These are phyloP conservation scores for Globomyces pollinis-pini DNA, from an alignment of 192 early-diverging fungal genomes.

Conservation along the genomic window DNA sequence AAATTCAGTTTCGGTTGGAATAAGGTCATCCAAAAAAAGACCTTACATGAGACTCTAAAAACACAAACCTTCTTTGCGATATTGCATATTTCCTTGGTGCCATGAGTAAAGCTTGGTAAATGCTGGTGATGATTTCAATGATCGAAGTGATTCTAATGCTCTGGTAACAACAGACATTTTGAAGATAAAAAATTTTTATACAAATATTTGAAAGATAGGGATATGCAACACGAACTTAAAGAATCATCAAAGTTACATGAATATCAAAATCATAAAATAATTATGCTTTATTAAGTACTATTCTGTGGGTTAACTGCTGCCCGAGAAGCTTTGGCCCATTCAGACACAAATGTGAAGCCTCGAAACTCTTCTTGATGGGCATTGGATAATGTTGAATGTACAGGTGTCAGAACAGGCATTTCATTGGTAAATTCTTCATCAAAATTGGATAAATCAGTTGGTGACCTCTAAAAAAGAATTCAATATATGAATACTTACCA, in stretches of 20 bases:
- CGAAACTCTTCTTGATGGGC: constrained; percentile 90
- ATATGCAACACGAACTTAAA: background rate
- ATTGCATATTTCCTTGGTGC: constrained; percentile 26
- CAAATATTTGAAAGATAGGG: background rate
- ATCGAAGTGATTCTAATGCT: background rate
- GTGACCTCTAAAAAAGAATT: constrained; percentile 43
- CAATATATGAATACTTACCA: constrained; percentile 48
- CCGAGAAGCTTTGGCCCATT: constrained; percentile 46
- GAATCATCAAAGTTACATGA: background rate
- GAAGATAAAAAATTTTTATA: background rate
- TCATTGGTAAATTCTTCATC: constrained; percentile 97
- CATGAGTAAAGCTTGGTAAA: constrained; percentile 9
- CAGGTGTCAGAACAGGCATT: constrained; percentile 85
- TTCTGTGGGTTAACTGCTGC: constrained; percentile 4
- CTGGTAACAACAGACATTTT: background rate
- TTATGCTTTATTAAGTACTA: background rate
- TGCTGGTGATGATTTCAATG: constrained; percentile 6
- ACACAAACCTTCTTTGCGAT: constrained; percentile 34
- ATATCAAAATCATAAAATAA: background rate
- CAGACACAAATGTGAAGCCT: constrained; percentile 85
- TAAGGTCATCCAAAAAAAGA: constrained; percentile 83
- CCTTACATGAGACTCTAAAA: constrained; percentile 46
- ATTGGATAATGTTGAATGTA: constrained; percentile 68
- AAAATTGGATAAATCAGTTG: constrained; percentile 95
- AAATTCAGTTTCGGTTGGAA: constrained; percentile 74